Evolutionary conservation across 208 protist genomes (phyloP), one percentile per base, ranked within the genome.

Genomic region (Strigomonas culicis): DNA sequence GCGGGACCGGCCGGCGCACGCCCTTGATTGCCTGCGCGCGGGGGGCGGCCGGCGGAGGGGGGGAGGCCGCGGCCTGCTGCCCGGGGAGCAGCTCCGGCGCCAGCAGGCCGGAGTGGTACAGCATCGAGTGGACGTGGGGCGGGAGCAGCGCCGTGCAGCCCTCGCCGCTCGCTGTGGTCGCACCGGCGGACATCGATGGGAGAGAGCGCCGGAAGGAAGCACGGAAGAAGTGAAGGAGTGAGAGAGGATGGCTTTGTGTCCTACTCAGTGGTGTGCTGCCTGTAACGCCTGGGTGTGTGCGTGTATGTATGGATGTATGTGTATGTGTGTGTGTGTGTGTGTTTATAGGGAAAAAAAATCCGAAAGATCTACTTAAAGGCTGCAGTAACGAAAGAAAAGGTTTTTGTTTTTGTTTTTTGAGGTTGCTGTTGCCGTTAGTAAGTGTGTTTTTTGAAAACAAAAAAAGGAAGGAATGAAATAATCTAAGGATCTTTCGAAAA

Each of bases 61-160:
- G 11, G 19, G n/a, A 47, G 17, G 27, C 11, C 11, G 10, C 27
- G 56, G 6, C 44, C 39, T 44, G 39, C 39, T 44, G 39, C 15
- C 19, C 39, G 1, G 39, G 39, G 11, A 44, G 13, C 11, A 44
- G 19, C 39, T 44, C 39, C 4, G 39, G 39, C 10, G 39, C 39
- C 7, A 63, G 59, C 19, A 63, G n/a, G 2, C 59, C 59, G 7
- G 59, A 51, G 59, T 63, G 59, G 30, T 52, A 63, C 24, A 63
- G 31, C 41, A 51, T 51, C 4, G 59, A 63, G 43, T 63, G 59
- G 24, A 63, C 41, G 24, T 43, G 41, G 8, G 59, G 59, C 22
- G 59, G 59, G 21, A 63, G 41, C 2, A 63, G 41, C 15, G 36
- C 57, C 4, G 32, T 39, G 32, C 32, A 39, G 6, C 6, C 32